phyloP scores from a whole-genome alignment of 495 filamentous ascomycete genomes.

The Bathelium albidoporum region DNA sequence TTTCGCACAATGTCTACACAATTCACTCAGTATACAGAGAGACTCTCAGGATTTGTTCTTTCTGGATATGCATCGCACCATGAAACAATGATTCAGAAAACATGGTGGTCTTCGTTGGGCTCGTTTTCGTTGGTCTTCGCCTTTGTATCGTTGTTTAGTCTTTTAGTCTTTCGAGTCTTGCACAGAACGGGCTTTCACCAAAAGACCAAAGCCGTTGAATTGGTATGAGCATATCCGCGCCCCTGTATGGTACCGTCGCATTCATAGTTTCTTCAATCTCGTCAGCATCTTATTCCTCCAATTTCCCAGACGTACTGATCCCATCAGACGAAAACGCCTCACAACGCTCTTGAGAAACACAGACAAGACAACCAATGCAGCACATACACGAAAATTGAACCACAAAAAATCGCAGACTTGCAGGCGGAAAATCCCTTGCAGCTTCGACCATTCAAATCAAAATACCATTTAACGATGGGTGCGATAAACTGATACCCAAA shows the following conservation, averaged over 20 bases:
- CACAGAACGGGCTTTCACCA: neutral
- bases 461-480: conserved; percentile 68
- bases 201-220: neutral
- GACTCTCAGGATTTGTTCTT: no score
- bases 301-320: no score
- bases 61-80: neutral
- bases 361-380: conserved; percentile 10
- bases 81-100: neutral
- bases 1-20: no score
- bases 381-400: conserved; percentile 36
- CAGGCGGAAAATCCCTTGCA: conserved; percentile 46
- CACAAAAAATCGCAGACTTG: conserved; percentile 52
- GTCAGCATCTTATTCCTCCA: no score
- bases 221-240: neutral
- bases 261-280: no score
- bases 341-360: conserved; percentile 4
- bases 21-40: no score
- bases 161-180: neutral
- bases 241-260: no score
- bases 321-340: no score
- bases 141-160: neutral
- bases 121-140: neutral
- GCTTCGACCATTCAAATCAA: conserved; percentile 59
- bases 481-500: conserved; percentile 3
- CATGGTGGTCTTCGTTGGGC: neutral